Conservation (phyloP, 331 rosid species). For the Quercus lobata region DNA sequence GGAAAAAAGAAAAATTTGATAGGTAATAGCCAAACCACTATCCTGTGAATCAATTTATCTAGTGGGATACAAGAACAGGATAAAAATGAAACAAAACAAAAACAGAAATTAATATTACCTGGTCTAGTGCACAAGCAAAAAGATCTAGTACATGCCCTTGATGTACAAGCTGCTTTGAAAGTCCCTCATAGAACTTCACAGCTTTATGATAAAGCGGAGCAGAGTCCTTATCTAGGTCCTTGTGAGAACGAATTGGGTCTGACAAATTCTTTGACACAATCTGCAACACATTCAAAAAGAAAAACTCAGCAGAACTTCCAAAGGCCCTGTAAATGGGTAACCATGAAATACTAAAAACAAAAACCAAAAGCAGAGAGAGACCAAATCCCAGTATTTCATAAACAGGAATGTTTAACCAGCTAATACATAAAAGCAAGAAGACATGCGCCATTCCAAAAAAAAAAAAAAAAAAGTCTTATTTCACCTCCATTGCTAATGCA, state of each 20-base stretch:
- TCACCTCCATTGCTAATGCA: background rate
- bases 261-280: slow-evolving; percentile 84
- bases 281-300: slow-evolving; percentile 39
- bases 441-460: background rate
- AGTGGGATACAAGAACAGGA: background rate
- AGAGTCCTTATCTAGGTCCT: slow-evolving; percentile 98
- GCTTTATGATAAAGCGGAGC: slow-evolving; percentile 82
- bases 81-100: background rate
- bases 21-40: slow-evolving; percentile 9
- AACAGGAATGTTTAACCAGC: background rate
- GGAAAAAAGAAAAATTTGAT: background rate
- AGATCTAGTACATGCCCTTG: slow-evolving; percentile 98
- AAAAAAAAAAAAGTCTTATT: background rate
- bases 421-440: background rate
- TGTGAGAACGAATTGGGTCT: slow-evolving; percentile 97
- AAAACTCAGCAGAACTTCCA: slow-evolving; percentile 22
- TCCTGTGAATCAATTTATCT: background rate
- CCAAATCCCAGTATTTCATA: background rate
- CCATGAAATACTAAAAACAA: background rate
- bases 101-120: slow-evolving; percentile 45
- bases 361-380: background rate
- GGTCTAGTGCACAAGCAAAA: slow-evolving; percentile 97
- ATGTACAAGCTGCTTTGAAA: slow-evolving; percentile 94
- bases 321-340: background rate
- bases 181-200: slow-evolving; percentile 86